Conservation (phyloP, 371 early-diverging fungal genomes). For the Choanephora cucurbitarum region DNA sequence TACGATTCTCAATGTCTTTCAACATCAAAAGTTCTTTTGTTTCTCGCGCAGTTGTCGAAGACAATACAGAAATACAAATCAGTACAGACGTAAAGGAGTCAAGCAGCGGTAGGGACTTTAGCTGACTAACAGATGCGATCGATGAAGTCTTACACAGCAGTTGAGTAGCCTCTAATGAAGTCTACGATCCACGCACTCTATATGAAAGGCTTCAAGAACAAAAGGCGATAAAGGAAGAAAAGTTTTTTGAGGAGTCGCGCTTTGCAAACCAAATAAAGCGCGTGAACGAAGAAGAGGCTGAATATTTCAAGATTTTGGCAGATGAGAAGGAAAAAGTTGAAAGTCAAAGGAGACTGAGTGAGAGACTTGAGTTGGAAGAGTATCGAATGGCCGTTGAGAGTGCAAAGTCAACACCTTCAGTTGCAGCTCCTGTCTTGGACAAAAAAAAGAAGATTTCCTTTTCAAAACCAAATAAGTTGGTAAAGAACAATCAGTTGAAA, state of each 20-base stretch:
- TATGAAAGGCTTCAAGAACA: constrained; percentile 83
- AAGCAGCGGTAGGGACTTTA: background rate
- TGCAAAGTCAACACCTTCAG: constrained; percentile 9
- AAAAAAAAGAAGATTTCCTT: background rate
- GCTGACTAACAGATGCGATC: too few species aligned
- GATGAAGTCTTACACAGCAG: background rate
- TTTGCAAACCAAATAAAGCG: constrained; percentile 73
- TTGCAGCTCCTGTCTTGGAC: background rate
- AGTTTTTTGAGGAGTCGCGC: constrained; percentile 67
- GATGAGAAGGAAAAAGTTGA: constrained; percentile 60
- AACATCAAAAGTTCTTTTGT: constrained; percentile 30
- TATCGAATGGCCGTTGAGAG: constrained; percentile 51
- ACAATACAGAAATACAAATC: constrained; percentile 15
- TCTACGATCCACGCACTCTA: constrained; percentile 80
- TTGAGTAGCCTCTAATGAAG: constrained; percentile 6
- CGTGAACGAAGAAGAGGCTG: constrained; percentile 77
- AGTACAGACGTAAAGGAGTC: background rate
- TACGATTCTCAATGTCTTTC: constrained; percentile 14
- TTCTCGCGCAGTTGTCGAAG: constrained; percentile 27
- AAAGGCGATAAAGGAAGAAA: constrained; percentile 64
- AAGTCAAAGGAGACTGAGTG: constrained; percentile 51
- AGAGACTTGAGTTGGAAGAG: constrained; percentile 60
- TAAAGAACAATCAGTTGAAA: constrained; percentile 10
- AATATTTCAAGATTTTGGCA: constrained; percentile 66
- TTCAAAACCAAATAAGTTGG: constrained; percentile 8